Conservation (phyloP, 306 rosid species). For the Quercus ilex region DNA sequence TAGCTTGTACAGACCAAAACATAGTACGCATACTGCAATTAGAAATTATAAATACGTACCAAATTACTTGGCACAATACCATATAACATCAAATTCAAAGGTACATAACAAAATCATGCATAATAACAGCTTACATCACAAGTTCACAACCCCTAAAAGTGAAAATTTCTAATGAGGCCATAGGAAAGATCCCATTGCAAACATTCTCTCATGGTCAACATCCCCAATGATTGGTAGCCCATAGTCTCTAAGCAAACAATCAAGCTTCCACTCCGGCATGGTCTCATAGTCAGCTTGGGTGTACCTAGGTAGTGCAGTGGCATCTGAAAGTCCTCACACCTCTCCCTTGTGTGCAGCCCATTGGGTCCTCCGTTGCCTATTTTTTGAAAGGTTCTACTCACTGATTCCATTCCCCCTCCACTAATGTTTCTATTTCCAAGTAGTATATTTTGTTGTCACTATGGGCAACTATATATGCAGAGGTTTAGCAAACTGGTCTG, state of each 20-base stretch:
- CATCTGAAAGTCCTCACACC: constrained; percentile 47
- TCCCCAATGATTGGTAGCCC: constrained; percentile 53
- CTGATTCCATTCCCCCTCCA: constrained; percentile 26
- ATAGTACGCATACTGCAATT: constrained; percentile 10
- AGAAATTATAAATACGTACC: background rate
- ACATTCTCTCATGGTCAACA: constrained; percentile 45
- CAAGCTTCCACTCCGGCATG: constrained; percentile 71
- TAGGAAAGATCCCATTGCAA: constrained; percentile 63
- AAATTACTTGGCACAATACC: too few species aligned
- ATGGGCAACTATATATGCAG: too few species aligned
- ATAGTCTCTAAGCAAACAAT: constrained; percentile 55
- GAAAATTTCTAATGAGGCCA: constrained; percentile 30
- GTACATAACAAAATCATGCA: background rate
- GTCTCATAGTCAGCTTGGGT: constrained; percentile 48
- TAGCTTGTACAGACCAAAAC: background rate
- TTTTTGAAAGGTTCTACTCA: background rate
- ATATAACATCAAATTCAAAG: background rate
- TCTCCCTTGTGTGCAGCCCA: background rate
- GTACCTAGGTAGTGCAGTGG: constrained; percentile 67
- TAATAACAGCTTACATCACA: too few species aligned
- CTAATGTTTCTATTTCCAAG: background rate
- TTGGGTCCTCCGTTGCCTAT: too few species aligned
- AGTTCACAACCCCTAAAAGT: background rate
- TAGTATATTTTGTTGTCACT: too few species aligned
- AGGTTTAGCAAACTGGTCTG: background rate